Conservation (phyloP, 1,284 basidiomycete species). For the Cystobasidium slooffiae region DNA sequence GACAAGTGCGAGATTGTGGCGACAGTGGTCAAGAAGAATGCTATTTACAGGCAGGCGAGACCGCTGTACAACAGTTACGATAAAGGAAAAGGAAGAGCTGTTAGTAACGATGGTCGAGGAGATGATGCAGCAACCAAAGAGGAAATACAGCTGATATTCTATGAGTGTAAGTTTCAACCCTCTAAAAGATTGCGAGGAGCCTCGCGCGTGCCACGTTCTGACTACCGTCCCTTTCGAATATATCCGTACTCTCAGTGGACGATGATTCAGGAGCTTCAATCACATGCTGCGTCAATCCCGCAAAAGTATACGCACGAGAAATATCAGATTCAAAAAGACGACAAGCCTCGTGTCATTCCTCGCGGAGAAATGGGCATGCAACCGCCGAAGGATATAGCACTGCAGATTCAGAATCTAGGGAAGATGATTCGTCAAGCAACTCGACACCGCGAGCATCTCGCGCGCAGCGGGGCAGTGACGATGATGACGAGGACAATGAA, state of each 20-base stretch:
- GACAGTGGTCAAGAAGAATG: slow-evolving; percentile 39
- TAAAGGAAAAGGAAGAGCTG: slow-evolving; percentile 24
- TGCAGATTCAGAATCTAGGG: too few relatives aligned
- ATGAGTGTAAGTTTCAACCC: slow-evolving; percentile 15
- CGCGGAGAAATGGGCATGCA: not conserved
- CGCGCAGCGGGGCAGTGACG: not conserved
- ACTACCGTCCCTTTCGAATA: not conserved
- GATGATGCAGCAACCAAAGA: not conserved
- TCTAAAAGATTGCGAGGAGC: not conserved
- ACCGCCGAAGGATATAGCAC: not conserved
- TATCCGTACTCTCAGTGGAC: slow-evolving; percentile 10
- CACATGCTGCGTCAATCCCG: slow-evolving; percentile 32
- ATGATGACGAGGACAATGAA: not conserved
- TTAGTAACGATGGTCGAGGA: not conserved
- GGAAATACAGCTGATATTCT: slow-evolving; percentile 30
- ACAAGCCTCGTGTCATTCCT: slow-evolving; percentile 8
- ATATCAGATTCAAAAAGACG: not conserved
- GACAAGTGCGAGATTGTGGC: slow-evolving; percentile 43
- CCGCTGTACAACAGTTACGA: not conserved
- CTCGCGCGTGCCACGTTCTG: not conserved
- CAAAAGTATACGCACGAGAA: slow-evolving; percentile 21
- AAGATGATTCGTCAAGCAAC: not conserved
- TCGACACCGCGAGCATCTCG: not conserved
- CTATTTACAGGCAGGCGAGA: slow-evolving; percentile 18
- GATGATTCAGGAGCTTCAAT: slow-evolving; percentile 44